phyloP scores from a whole-genome alignment of 768 basidiomycete species.

The Lactarius psammicola region DNA sequence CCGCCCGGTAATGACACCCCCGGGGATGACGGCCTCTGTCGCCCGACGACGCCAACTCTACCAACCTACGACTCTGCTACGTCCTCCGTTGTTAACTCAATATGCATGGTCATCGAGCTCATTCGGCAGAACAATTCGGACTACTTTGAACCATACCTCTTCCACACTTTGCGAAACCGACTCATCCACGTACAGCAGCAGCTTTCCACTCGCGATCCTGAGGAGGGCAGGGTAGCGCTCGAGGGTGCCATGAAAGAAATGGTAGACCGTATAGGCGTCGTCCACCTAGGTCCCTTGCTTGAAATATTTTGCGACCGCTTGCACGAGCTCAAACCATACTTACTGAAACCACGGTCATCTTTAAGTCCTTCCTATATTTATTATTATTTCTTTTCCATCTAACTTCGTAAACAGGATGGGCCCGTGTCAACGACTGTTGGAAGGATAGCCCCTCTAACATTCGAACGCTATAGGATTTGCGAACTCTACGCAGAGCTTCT shows the following conservation, averaged over 20 bases:
- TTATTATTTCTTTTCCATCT: conserved; percentile 8
- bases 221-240: conserved; percentile 62
- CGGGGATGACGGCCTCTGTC: conserved; percentile 30
- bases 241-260: conserved; percentile 76
- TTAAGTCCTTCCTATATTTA: conserved; percentile 44
- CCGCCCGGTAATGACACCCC: conserved; percentile 4
- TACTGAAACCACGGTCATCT: conserved; percentile 71
- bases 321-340: conserved; percentile 63
- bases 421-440: conserved; percentile 75
- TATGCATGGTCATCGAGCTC: conserved; percentile 87
- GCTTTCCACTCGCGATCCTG: conserved; percentile 44
- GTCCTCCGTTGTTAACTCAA: conserved; percentile 83
- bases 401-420: conserved; percentile 48
- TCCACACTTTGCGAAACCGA: conserved; percentile 89
- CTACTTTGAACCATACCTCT: conserved; percentile 96
- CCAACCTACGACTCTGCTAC: conserved; percentile 52
- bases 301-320: conserved; percentile 69
- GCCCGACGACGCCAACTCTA: conserved; percentile 34
- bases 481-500: conserved; percentile 96
- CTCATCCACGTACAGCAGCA: conserved; percentile 86
- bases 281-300: conserved; percentile 83
- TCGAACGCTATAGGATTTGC: conserved; percentile 94
- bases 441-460: conserved; percentile 73
- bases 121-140: conserved; percentile 98
- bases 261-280: conserved; percentile 84